These are phyloP conservation scores for Hanseniaspora sp. DNA, from an alignment of 1,139 yeast species.

Conservation along the genomic window DNA sequence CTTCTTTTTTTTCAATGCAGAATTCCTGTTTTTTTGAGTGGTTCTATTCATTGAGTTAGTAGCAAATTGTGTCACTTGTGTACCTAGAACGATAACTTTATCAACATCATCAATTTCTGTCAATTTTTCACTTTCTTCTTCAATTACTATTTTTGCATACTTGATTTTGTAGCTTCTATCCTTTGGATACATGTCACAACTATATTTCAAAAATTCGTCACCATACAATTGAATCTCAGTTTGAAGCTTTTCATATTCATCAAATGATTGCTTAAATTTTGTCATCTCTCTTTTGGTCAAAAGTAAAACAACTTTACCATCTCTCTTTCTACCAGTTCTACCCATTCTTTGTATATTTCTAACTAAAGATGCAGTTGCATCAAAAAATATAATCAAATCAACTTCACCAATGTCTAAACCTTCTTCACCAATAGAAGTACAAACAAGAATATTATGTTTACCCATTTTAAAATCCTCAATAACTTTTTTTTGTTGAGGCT, in stretches of 20 bases:
- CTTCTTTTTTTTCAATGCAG: not conserved
- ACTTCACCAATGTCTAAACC: constrained; percentile 98
- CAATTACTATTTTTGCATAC: constrained; percentile 3
- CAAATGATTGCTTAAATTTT: constrained; percentile 78
- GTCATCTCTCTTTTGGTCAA: constrained; percentile 67
- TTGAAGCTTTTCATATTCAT: constrained; percentile 72
- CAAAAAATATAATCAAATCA: constrained; percentile 83
- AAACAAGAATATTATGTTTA: constrained; percentile 65
- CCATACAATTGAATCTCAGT: constrained; percentile 26
- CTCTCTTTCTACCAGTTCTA: constrained; percentile 90
- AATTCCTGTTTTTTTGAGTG: not conserved
- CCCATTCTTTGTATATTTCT: constrained; percentile 95
- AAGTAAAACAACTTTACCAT: constrained; percentile 70
- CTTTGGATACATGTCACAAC: constrained; percentile 14
- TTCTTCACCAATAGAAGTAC: constrained; percentile 97
- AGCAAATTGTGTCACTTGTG: constrained; percentile 12
- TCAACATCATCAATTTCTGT: constrained; percentile 11
- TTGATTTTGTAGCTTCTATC: not conserved
- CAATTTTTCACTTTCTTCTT: constrained; percentile 8
- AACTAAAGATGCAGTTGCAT: constrained; percentile 86
- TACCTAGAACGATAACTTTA: constrained; percentile 12
- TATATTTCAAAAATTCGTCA: constrained; percentile 12
- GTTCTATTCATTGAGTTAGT: no score
- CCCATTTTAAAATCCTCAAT: constrained; percentile 66
- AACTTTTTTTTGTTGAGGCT: constrained; percentile 59